Evolutionary conservation across 257 asterid genomes (phyloP), one percentile per base, ranked within the genome.

Genomic region (Asclepias syriaca): DNA sequence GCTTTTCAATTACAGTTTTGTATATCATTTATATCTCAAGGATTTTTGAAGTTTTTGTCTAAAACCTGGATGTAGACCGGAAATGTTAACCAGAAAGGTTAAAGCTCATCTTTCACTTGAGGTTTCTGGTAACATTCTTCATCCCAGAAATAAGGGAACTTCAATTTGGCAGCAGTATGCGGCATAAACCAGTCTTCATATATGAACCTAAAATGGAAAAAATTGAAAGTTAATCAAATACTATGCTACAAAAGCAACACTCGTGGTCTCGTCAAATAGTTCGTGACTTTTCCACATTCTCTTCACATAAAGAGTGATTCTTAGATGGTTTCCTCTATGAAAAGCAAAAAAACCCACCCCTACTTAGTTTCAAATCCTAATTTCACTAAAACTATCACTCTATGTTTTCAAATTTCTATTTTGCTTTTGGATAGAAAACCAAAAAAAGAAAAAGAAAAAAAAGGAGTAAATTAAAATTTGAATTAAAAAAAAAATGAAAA

Each of bases 121-220:
- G 87, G 48, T 49, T 81, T 73, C 78, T 84, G 84, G 73, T 82
- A 84, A 76, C 87, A 88, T 61, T 77, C 80, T 77, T 93, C 95
- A 65, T 93, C 97, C 96, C 96, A 94, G 65, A 72, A 80, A 77
- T 74, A 86, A 27, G 98, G 98, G 83, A 82, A 91, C 84, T 83
- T 85, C 83, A 88, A 70, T 78, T 74, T 87, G 78, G 98, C 91
- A 57, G 98, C 98, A n/a, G 87, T 94, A 65, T 94, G 98, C 19
- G 97, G 97, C 97, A 94, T 79, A 34, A 50, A 68, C 97, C 97
- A 94, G 74, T 91, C 97, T 63, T 89, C 88, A 6, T 94, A 94
- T 57, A 81, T 76, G 86, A 94, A 94, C 93, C 99, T 94, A 86
- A 39, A 81, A 81, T 29, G 51, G 7, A 12, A 34, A 16, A 29